Evolutionary conservation across 2,329 filamentous ascomycete species (phyloP).

Genomic region (Diaporthe nobilis): DNA sequence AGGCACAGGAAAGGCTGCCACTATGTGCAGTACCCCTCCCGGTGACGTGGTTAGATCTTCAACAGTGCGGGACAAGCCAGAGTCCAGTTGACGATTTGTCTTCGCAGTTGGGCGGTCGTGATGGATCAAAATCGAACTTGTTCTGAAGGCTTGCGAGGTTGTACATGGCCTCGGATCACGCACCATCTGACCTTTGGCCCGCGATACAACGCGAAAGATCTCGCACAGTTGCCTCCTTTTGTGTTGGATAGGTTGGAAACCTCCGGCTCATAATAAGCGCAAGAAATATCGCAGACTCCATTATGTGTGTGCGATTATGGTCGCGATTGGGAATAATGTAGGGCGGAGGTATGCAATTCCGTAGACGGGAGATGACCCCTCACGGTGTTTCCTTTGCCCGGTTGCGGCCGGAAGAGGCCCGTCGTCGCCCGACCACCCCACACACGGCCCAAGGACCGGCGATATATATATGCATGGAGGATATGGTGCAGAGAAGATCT

Average conservation of each 20-base stretch:
- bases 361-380: background rate
- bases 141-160: background rate
- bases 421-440: background rate
- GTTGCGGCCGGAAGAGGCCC: background rate
- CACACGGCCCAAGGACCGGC: constrained; percentile 20
- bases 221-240: background rate
- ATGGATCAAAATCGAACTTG: background rate
- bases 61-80: background rate
- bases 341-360: background rate
- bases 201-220: too few relatives aligned
- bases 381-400: constrained; percentile 41
- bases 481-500: background rate
- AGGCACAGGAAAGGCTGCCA: background rate
- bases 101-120: background rate
- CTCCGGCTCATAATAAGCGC: background rate
- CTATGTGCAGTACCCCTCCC: background rate
- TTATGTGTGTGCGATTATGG: background rate
- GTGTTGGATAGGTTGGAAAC: background rate
- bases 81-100: background rate
- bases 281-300: background rate
- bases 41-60: background rate
- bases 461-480: background rate
- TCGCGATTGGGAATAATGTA: background rate
- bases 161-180: background rate
- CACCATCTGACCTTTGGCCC: background rate